Percentiles rank a stretch among this genome's conserved stretches.
Conservation (phyloP, 768 basidiomycete genomes). For the Boletus barrowsii region DNA sequence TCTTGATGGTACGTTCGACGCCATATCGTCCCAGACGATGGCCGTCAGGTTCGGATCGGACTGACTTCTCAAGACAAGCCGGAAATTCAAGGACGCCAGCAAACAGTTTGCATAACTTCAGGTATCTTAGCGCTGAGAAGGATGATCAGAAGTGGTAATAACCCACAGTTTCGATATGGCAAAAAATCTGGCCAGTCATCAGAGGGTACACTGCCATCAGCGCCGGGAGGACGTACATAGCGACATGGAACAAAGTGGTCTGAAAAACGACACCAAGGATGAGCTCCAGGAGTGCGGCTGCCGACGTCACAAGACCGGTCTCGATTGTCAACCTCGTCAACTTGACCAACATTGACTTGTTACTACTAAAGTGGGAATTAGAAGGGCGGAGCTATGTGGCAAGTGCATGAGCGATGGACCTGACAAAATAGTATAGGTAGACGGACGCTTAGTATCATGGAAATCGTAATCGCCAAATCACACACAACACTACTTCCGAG, state of each 20-base stretch:
- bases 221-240: constrained; percentile 12
- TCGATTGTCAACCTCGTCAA: constrained; percentile 23
- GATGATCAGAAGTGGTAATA: background rate
- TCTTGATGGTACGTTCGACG: background rate
- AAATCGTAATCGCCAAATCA: constrained; percentile 19
- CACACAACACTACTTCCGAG: constrained; percentile 18
- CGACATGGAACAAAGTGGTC: constrained; percentile 1
- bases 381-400: constrained; percentile 11
- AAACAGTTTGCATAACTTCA: constrained; percentile 18
- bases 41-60: background rate
- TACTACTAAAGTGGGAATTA: background rate
- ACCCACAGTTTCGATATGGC: constrained; percentile 15
- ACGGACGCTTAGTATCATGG: constrained; percentile 15
- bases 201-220: background rate
- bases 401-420: background rate
- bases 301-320: constrained; percentile 21
- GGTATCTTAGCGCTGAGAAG: background rate
- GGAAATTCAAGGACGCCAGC: constrained; percentile 5
- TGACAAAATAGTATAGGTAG: background rate
- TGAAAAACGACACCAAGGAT: constrained; percentile 6
- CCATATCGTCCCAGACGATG: background rate
- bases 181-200: constrained; percentile 5
- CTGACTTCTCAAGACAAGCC: constrained; percentile 5
- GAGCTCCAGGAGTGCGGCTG: constrained; percentile 17
- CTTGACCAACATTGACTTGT: background rate